Conservation (phyloP, 768 basidiomycete species). For the Leccinum obscurum region DNA sequence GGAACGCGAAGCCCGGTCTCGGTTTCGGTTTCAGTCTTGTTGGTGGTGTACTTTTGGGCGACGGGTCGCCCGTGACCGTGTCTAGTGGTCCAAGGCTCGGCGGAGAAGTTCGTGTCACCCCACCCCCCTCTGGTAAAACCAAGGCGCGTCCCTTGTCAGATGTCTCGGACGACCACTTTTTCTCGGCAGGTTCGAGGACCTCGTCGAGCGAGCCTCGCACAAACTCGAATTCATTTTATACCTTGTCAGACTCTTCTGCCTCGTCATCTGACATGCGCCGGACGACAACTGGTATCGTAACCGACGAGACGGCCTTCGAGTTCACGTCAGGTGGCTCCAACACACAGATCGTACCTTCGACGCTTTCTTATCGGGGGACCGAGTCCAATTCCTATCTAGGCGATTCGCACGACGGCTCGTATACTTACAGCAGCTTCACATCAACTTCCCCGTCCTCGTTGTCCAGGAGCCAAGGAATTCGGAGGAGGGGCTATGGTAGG, state of each 20-base stretch:
- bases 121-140: constrained; percentile 42
- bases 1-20: constrained; percentile 42
- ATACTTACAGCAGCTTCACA: constrained; percentile 32
- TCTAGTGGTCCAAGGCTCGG: constrained; percentile 60
- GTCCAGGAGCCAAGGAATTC: constrained; percentile 60
- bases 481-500: constrained; percentile 48
- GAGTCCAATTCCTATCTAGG: constrained; percentile 57
- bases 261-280: constrained; percentile 29
- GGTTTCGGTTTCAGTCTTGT: constrained; percentile 46
- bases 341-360: constrained; percentile 50
- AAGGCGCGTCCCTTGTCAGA: constrained; percentile 32
- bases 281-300: constrained; percentile 35
- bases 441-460: too few relatives aligned
- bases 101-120: constrained; percentile 44
- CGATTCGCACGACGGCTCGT: constrained; percentile 49
- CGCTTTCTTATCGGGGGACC: constrained; percentile 51
- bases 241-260: constrained; percentile 33
- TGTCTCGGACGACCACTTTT: constrained; percentile 48
- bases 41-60: constrained; percentile 43
- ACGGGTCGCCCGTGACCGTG: constrained; percentile 68
- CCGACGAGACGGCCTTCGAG: constrained; percentile 41
- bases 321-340: constrained; percentile 39
- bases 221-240: constrained; percentile 34
- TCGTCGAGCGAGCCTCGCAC: constrained; percentile 31
- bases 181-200: constrained; percentile 41